These are phyloP conservation scores for Tetradesmus lagerheimii DNA, from an alignment of 139 green algal species.

Conservation along the genomic window DNA sequence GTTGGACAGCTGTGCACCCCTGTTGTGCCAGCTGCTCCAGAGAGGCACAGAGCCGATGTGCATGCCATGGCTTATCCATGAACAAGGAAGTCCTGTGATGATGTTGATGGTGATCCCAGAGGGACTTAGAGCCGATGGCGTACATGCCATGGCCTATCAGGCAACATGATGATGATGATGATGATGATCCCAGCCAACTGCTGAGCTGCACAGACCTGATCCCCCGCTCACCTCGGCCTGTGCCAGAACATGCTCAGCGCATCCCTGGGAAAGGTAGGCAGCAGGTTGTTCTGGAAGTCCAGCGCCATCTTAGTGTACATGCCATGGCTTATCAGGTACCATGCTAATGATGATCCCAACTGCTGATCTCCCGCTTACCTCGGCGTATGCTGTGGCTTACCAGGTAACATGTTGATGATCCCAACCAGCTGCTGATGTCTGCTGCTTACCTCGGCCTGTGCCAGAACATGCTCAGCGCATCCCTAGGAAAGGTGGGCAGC, in stretches of 20 bases:
- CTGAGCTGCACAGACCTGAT: no score
- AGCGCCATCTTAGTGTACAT: conserved; percentile 23
- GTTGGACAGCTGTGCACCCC: no score
- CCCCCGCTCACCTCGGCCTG: not conserved
- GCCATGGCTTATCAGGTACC: no score
- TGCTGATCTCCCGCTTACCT: no score
- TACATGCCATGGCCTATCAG: not conserved
- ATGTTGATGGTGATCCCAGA: no score
- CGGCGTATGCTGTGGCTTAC: no score
- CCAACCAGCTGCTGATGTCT: not conserved
- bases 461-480: conserved; percentile 14
- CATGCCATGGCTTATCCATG: no score
- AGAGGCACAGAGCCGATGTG: no score
- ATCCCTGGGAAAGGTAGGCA: conserved; percentile 3
- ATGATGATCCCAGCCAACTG: not conserved
- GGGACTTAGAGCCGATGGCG: no score
- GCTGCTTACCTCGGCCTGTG: conserved; percentile 9
- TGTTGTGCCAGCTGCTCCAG: no score
- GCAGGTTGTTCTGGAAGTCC: conserved; percentile 3
- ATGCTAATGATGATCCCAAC: no score
- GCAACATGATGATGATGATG: not conserved
- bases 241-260: conserved; percentile 21
- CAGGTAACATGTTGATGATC: not conserved
- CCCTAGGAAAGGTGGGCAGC: conserved; percentile 2
- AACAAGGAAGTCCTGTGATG: no score